A percentile compares a stretch with the other conserved stretches of the same genome.
These are phyloP conservation scores for Scleroderma bovista DNA, from an alignment of 768 basidiomycete species.

Conservation along the genomic window DNA sequence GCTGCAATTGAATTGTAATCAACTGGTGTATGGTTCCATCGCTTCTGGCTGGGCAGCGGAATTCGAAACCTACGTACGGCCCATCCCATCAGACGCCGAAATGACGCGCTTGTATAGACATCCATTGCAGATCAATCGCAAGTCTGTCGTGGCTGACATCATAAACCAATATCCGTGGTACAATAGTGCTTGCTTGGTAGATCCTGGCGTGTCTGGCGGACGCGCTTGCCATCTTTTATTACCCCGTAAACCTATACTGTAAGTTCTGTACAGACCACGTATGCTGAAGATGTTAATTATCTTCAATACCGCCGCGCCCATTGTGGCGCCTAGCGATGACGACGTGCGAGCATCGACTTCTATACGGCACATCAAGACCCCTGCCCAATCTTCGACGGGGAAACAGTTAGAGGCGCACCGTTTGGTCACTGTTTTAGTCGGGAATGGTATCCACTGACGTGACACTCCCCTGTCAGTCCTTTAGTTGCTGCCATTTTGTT, in stretches of 20 bases:
- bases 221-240: conserved; percentile 78
- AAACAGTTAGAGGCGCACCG: conserved; percentile 70
- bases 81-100: background rate
- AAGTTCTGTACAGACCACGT: conserved; percentile 20
- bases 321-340: conserved; percentile 49
- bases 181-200: conserved; percentile 93
- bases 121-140: conserved; percentile 68
- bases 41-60: conserved; percentile 77
- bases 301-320: background rate
- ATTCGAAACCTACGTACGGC: conserved; percentile 67
- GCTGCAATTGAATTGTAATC: conserved; percentile 13
- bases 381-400: conserved; percentile 56
- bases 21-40: conserved; percentile 58
- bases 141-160: conserved; percentile 68
- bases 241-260: conserved; percentile 77
- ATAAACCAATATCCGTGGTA: conserved; percentile 72
- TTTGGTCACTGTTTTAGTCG: conserved; percentile 2
- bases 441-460: conserved; percentile 8
- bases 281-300: conserved; percentile 16
- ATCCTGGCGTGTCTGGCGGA: conserved; percentile 88
- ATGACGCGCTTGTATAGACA: background rate
- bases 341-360: conserved; percentile 88
- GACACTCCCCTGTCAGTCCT: conserved; percentile 41
- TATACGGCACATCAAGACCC: conserved; percentile 69
- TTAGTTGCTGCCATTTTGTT: background rate